Evolutionary conservation across 2,329 filamentous ascomycete species (phyloP), one percentile per base, ranked within the genome.

Genomic region (Aspergillus sp.): DNA sequence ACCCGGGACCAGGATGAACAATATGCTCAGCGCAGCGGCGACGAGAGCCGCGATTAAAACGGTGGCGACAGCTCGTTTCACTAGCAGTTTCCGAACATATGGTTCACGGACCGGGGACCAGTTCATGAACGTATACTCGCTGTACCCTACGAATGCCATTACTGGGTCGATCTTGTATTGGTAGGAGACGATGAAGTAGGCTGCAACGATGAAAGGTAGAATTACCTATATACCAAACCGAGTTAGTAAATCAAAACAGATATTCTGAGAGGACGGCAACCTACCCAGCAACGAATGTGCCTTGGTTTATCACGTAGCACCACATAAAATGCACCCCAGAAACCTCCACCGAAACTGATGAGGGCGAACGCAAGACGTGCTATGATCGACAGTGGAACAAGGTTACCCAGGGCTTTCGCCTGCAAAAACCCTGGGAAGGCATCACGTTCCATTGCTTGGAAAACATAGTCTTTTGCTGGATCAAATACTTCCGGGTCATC

Each of bases 401-500:
- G 83, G 70, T 99, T 99, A 59, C 96, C 96, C 22, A 99, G 82
- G 3, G 95, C 95, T 78, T 98, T 98, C 78, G 91, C 91, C 70
- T 93, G 85, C 58, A 99, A 82, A 76, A 99, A 99, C 1, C 93
- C 93, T 0, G 96, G 95, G 72, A 96, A 99, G n/a, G 96, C 95
- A 78, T 99, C 95, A 55, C 96, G 86, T 78, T 99, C 96, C 95
- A 99, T 99, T 34, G 96, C 96, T 77, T 99, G 96, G 75, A 98
- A 99, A 61, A 98, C 95, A 73, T 98, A 99, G 78, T 99, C 95
- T 80, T 99, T 99, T 54, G 95, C 95, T 18, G 91, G 87, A 72
- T 98, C 95, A 68, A 99, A 99, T 12, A 99, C 89, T 74, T 99
- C 95, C 0, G 95, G 95, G 71, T 99, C 95, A 68, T 98, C 95